These are phyloP conservation scores for Botrytis cinerea DNA, from an alignment of 2,329 filamentous ascomycete species.

Conservation along the genomic window DNA sequence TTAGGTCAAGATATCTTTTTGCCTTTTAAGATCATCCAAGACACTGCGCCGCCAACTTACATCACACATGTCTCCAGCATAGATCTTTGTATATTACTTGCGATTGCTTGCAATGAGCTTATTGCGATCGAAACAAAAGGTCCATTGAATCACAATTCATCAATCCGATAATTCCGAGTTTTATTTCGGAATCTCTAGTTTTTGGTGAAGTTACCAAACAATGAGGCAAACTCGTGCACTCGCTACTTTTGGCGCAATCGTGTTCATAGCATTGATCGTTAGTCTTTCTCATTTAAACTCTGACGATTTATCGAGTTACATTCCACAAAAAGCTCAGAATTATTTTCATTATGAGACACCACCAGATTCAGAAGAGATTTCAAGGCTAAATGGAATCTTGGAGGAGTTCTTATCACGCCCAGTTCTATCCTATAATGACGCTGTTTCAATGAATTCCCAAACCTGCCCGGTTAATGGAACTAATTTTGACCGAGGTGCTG, in stretches of 20 bases:
- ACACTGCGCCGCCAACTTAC: constrained; percentile 6
- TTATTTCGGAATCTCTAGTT: background rate
- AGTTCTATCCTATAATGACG: constrained; percentile 27
- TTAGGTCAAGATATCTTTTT: too few species aligned
- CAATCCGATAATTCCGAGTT: background rate
- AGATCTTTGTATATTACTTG: background rate
- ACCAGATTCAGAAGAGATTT: background rate
- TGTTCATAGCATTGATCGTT: constrained; percentile 6
- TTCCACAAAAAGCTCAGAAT: constrained; percentile 14
- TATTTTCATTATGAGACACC: constrained; percentile 14
- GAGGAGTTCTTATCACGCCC: constrained; percentile 23
- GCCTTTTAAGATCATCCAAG: background rate
- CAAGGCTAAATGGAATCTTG: constrained; percentile 14
- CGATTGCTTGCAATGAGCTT: constrained; percentile 9
- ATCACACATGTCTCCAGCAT: background rate
- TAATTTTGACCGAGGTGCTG: constrained; percentile 28
- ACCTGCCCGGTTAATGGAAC: constrained; percentile 29
- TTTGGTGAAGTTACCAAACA: background rate
- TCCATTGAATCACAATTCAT: background rate
- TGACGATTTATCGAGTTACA: constrained; percentile 6
- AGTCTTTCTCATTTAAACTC: constrained; percentile 8
- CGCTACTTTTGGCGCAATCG: background rate
- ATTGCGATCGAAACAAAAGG: background rate
- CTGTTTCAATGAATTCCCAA: constrained; percentile 26
- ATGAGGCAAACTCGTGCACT: constrained; percentile 13